A percentile compares a stretch with the other conserved stretches of the same genome.
Conservation (phyloP, 78 protist species). For the Dictyostelium firmibasis region DNA sequence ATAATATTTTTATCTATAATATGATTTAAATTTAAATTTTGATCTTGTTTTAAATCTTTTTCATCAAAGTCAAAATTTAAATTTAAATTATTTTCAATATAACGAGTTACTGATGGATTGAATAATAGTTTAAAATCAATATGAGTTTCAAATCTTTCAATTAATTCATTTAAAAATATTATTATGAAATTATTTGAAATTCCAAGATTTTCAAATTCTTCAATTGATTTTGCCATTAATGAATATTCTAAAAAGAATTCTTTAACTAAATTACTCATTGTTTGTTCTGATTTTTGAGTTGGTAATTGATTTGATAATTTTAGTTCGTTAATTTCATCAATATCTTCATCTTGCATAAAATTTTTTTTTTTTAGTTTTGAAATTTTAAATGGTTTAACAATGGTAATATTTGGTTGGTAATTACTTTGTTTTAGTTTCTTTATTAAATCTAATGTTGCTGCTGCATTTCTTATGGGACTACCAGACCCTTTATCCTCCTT, state of each 20-base stretch:
- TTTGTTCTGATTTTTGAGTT: not conserved
- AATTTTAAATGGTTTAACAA: not conserved
- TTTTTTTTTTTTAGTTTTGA: not conserved
- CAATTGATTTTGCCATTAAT: not conserved
- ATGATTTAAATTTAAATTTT: not conserved
- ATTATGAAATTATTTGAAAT: not conserved
- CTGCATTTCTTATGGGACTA: not conserved
- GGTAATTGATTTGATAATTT: not conserved
- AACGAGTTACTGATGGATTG: not conserved
- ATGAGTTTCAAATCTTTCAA: not conserved
- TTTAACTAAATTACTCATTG: not conserved
- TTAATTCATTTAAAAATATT: not conserved
- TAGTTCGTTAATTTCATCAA: not conserved
- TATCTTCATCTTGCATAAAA: not conserved
- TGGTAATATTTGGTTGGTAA: not conserved
- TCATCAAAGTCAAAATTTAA: not conserved
- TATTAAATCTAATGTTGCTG: not conserved
- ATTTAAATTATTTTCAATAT: not conserved
- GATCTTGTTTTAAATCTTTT: not conserved
- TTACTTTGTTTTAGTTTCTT: not conserved
- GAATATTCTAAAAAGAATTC: not conserved
- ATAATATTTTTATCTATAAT: not conserved
- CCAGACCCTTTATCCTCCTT: not conserved
- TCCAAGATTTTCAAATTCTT: not conserved
- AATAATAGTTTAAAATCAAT: not conserved